Conservation (phyloP, 768 basidiomycete genomes). For the Russula olivacea region DNA sequence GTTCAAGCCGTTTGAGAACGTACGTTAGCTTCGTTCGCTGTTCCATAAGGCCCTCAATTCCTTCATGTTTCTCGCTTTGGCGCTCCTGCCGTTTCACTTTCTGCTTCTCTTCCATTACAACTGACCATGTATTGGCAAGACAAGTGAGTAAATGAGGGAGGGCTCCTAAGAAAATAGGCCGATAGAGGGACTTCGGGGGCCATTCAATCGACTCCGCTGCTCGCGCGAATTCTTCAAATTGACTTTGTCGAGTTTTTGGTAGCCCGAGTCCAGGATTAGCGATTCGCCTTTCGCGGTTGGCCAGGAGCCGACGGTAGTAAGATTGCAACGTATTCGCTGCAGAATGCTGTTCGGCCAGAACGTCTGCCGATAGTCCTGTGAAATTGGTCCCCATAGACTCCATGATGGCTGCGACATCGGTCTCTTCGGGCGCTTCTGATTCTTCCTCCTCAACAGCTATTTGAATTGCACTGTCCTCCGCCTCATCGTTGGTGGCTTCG, state of each 20-base stretch:
- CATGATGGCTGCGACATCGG: conserved; percentile 8
- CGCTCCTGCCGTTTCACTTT: conserved; percentile 12
- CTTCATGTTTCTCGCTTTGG: conserved; percentile 7
- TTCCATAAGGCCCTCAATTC: conserved; percentile 18
- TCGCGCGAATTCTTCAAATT: conserved; percentile 10
- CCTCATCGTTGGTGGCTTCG: not conserved
- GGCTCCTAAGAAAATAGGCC: conserved; percentile 21
- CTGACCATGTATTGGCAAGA: conserved; percentile 5
- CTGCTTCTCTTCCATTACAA: conserved; percentile 9
- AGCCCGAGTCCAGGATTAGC: conserved; percentile 15
- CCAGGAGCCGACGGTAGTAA: conserved; percentile 9
- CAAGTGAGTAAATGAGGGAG: conserved; percentile 22
- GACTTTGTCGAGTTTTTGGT: conserved; percentile 4
- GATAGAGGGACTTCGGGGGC: conserved; percentile 16
- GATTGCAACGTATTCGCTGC: conserved; percentile 15
- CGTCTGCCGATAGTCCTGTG: not conserved
- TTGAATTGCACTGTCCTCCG: not conserved
- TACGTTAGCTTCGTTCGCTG: conserved; percentile 14
- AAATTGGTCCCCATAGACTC: conserved; percentile 9
- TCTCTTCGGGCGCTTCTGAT: not conserved
- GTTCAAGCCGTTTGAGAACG: not conserved
- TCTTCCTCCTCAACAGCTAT: conserved; percentile 15
- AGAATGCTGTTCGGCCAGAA: not conserved
- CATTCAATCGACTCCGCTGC: conserved; percentile 5
- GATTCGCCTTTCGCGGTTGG: not conserved